phyloP scores from a whole-genome alignment of 1,284 basidiomycete genomes.

The Trichosporon asahii region DNA sequence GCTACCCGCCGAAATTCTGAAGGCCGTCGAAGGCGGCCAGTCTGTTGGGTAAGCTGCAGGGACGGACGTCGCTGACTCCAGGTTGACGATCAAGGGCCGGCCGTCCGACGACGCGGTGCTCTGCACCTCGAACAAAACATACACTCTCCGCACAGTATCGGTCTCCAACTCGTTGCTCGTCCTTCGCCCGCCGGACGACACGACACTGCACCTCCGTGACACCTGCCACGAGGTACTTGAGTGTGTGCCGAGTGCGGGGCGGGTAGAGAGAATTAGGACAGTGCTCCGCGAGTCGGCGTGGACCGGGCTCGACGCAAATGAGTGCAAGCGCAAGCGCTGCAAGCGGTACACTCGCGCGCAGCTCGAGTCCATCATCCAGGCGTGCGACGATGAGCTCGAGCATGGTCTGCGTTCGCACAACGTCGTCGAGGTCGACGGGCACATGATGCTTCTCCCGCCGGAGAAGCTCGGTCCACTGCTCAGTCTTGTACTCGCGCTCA shows the following conservation, averaged over 20 bases:
- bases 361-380: slow-evolving; percentile 65
- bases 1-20: slow-evolving; percentile 48
- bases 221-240: slow-evolving; percentile 71
- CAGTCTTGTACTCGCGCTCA: slow-evolving; percentile 65
- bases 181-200: slow-evolving; percentile 54
- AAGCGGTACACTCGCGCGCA: slow-evolving; percentile 60
- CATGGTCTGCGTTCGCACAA: slow-evolving; percentile 62
- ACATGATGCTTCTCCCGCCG: slow-evolving; percentile 57
- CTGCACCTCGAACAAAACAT: slow-evolving; percentile 75
- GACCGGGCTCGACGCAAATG: slow-evolving; percentile 52
- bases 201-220: slow-evolving; percentile 44
- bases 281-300: slow-evolving; percentile 67
- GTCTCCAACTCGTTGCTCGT: slow-evolving; percentile 81
- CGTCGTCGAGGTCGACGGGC: slow-evolving; percentile 65
- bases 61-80: slow-evolving; percentile 37
- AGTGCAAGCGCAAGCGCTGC: slow-evolving; percentile 24
- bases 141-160: slow-evolving; percentile 70
- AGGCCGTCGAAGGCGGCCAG: slow-evolving; percentile 39
- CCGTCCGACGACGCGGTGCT: slow-evolving; percentile 79
- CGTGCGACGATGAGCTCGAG: slow-evolving; percentile 69
- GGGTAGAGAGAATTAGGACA: slow-evolving; percentile 63
- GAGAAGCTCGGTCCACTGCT: slow-evolving; percentile 66
- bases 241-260: slow-evolving; percentile 66
- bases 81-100: slow-evolving; percentile 74
- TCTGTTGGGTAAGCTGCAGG: slow-evolving; percentile 36